Base-by-base conservation (phyloP, 164 flowering plant genomes). In the Umbilicus rupestris region DNA sequence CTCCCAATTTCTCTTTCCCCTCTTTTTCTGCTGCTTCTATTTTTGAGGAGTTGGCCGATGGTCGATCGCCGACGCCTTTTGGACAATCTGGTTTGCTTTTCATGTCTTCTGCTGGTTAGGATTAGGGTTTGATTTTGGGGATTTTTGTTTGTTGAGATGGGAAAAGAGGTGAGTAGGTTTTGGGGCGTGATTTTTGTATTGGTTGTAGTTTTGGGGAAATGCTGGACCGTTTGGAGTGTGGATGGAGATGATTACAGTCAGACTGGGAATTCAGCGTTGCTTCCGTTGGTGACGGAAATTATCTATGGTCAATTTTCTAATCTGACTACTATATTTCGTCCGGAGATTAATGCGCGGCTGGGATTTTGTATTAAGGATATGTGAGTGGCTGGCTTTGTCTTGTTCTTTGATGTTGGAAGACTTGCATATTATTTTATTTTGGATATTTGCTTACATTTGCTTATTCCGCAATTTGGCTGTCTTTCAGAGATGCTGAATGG, bases 401-500 rank as follows among this genome's bases (percentile, higher is more conserved):
- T 6, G 31, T 60, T 66, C 47, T 42, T 64, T 29, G 47, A 11
- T 63, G 19, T 16, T 30, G n/a, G 24, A 9, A 22, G 41, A 3
- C 7, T 7, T 70, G 42, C 9, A 19, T 58, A 12, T 26, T 26
- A 37, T 65, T 63, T 35, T n/a, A n/a, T n/a, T n/a, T 33, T 11
- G 11, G 20, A 16, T 62, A n/a, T 26, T n/a, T 65, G 9, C 33
- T 52, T 24, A 19, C 19, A 17, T 58, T 31, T 55, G 12, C n/a
- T 28, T 58, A 52, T 20, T 19, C 3, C 15, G 39, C 17, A 1
- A 24, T 62, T 31, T 39, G 3, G 19, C 22, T 69, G 26, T 73
- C 30, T 73, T 77, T 37, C 76, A 89, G 97, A 71, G 69, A 86
- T 14, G 65, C 73, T 8, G 97, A 91, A 64, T 91, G 94, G 96